Percentiles rank a stretch among this genome's conserved stretches.
These are phyloP conservation scores for Nakaseomyces uthaithaninus DNA, from an alignment of 1,139 yeast genomes.

Conservation along the genomic window DNA sequence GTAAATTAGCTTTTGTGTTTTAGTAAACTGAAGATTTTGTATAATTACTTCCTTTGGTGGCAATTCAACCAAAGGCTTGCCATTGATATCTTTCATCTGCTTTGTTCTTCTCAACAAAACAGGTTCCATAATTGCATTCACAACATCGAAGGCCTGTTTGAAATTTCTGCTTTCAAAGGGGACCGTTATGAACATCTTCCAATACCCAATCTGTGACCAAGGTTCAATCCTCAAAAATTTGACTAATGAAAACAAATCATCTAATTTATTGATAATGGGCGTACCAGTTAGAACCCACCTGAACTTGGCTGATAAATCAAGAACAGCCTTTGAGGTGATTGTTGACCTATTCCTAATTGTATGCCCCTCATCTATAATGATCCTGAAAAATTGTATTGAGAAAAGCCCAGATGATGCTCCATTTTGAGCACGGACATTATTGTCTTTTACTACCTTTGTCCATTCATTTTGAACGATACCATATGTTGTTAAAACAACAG, in stretches of 20 bases:
- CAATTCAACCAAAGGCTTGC: conserved; percentile 63
- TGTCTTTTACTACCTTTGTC: conserved; percentile 25
- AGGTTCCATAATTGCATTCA: conserved; percentile 80
- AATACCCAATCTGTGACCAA: conserved; percentile 78
- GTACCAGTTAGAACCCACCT: conserved; percentile 93
- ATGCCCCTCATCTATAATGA: conserved; percentile 90
- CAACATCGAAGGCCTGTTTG: conserved; percentile 67
- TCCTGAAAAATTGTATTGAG: conserved; percentile 66
- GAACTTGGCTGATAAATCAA: conserved; percentile 53
- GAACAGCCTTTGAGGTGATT: conserved; percentile 73
- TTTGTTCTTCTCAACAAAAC: conserved; percentile 79
- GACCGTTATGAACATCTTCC: conserved; percentile 80
- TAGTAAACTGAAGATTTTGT: conserved; percentile 58
- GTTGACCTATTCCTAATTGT: conserved; percentile 75
- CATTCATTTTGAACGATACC: conserved; percentile 81
- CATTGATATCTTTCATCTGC: conserved; percentile 67
- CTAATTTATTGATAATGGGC: conserved; percentile 81
- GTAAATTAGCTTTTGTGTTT: conserved; percentile 59
- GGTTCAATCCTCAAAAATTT: conserved; percentile 75
- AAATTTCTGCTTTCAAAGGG: conserved; percentile 75
- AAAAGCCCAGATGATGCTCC: conserved; percentile 45
- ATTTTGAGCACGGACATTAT: conserved; percentile 8
- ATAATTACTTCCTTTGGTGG: conserved; percentile 71
- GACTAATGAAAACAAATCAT: conserved; percentile 74
- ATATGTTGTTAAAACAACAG: conserved; percentile 77